A percentile compares a stretch with the other conserved stretches of the same genome.
Evolutionary conservation across 495 filamentous ascomycete genomes (phyloP).

Genomic region (Amniculicola lignicola): DNA sequence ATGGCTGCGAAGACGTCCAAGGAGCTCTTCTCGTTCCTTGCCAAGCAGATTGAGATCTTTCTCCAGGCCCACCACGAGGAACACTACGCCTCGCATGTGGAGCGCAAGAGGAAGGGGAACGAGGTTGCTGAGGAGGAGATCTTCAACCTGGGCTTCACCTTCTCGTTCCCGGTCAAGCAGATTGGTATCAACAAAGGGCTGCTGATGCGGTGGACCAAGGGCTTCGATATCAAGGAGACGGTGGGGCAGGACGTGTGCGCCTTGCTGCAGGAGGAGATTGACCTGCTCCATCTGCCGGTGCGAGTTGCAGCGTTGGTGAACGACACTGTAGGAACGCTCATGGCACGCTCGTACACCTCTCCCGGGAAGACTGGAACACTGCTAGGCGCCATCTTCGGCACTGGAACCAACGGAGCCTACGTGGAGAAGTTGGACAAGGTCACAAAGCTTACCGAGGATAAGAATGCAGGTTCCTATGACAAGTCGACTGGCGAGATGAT

Average conservation of each 20-base stretch:
- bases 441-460: slow-evolving; percentile 59
- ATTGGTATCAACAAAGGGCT: slow-evolving; percentile 89
- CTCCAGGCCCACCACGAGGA: slow-evolving; percentile 83
- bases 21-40: slow-evolving; percentile 89
- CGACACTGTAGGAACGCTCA: slow-evolving; percentile 94
- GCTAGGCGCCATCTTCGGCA: slow-evolving; percentile 90
- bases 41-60: slow-evolving; percentile 85
- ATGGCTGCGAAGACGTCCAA: slow-evolving; percentile 85
- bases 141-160: slow-evolving; percentile 93
- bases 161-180: slow-evolving; percentile 95
- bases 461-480: slow-evolving; percentile 59
- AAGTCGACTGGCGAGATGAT: slow-evolving; percentile 89
- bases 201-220: slow-evolving; percentile 96
- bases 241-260: slow-evolving; percentile 92
- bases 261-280: slow-evolving; percentile 86
- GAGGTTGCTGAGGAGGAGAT: slow-evolving; percentile 63
- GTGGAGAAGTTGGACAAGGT: slow-evolving; percentile 70
- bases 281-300: slow-evolving; percentile 80
- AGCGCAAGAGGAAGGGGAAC: slow-evolving; percentile 56
- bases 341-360: slow-evolving; percentile 93
- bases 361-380: slow-evolving; percentile 84
- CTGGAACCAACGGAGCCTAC: slow-evolving; percentile 93
- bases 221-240: slow-evolving; percentile 90
- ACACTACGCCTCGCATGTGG: slow-evolving; percentile 71
- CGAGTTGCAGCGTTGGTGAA: slow-evolving; percentile 93